A percentile compares a stretch with the other conserved stretches of the same genome.
These are phyloP conservation scores for Sporothrix phasma DNA, from an alignment of 2,329 filamentous ascomycete species.

Conservation along the genomic window DNA sequence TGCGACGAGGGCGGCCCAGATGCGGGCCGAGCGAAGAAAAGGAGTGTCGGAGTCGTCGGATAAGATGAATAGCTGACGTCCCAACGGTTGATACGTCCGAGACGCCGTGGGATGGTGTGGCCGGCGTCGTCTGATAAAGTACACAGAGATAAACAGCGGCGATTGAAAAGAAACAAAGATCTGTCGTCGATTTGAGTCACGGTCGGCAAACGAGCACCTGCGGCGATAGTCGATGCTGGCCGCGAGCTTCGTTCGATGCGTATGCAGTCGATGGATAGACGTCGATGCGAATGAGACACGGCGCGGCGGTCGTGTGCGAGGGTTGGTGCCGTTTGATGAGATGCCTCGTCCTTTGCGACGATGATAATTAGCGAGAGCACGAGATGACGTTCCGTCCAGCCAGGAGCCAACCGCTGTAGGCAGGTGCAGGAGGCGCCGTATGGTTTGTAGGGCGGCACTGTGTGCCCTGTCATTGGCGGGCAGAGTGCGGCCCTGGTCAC, in stretches of 20 bases:
- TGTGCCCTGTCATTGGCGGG: neutral
- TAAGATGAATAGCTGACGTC: neutral
- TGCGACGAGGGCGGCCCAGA: neutral
- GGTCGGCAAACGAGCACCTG: neutral
- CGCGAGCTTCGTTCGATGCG: neutral
- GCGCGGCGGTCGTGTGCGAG: neutral
- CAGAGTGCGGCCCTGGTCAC: neutral
- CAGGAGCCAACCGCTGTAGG: neutral
- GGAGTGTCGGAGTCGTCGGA: neutral
- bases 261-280: neutral
- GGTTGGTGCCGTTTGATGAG: neutral
- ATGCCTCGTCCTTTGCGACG: neutral
- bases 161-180: neutral
- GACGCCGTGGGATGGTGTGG: neutral
- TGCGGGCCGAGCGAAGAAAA: neutral
- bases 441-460: neutral
- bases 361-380: neutral
- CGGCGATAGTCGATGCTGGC: neutral
- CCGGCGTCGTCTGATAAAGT: neutral
- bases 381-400: slow-evolving; percentile 1
- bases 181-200: neutral
- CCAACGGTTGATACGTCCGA: neutral
- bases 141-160: neutral
- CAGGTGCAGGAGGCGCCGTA: neutral
- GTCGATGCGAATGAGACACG: neutral